Evolutionary conservation across 192 early-diverging fungal species (phyloP).

Genomic region (Geranomyces michiganensis): DNA sequence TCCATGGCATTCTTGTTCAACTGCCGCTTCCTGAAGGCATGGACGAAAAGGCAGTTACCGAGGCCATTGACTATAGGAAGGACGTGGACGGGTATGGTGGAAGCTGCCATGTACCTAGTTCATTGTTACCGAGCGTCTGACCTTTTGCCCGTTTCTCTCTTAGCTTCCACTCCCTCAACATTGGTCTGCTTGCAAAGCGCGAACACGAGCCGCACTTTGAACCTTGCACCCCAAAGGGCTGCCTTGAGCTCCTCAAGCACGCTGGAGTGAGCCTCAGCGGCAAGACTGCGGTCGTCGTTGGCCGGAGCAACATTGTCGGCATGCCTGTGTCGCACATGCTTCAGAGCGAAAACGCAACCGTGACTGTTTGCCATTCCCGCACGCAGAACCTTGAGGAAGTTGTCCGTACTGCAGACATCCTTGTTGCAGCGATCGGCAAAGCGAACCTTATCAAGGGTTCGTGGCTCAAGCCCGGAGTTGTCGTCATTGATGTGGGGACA

Average conservation of each 20-base stretch:
- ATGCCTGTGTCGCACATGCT: slow-evolving; percentile 85
- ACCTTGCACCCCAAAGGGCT: slow-evolving; percentile 96
- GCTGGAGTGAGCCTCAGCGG: slow-evolving; percentile 70
- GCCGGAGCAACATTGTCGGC: slow-evolving; percentile 96
- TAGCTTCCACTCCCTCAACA: slow-evolving; percentile 92
- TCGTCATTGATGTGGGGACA: slow-evolving; percentile 98
- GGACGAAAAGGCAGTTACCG: slow-evolving; percentile 79
- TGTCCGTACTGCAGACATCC: slow-evolving; percentile 82
- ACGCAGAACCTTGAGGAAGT: slow-evolving; percentile 76
- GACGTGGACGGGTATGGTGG: slow-evolving; percentile 91
- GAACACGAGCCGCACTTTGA: slow-evolving; percentile 80
- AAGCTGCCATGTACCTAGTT: not conserved
- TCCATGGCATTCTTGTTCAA: slow-evolving; percentile 97
- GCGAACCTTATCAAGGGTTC: slow-evolving; percentile 80
- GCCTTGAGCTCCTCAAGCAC: slow-evolving; percentile 81
- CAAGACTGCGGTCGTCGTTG: slow-evolving; percentile 91
- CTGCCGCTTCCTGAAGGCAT: slow-evolving; percentile 89
- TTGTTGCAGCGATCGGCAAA: slow-evolving; percentile 87
- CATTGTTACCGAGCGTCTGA: no score
- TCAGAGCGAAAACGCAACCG: slow-evolving; percentile 81
- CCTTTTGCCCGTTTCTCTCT: no score
- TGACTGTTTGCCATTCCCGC: slow-evolving; percentile 91
- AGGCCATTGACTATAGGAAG: slow-evolving; percentile 82
- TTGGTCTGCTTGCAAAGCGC: slow-evolving; percentile 86
- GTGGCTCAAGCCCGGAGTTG: slow-evolving; percentile 93